Evolutionary conservation across 2,329 filamentous ascomycete genomes (phyloP), one percentile per base, ranked within the genome.

Genomic region (Fusarium domesticum): DNA sequence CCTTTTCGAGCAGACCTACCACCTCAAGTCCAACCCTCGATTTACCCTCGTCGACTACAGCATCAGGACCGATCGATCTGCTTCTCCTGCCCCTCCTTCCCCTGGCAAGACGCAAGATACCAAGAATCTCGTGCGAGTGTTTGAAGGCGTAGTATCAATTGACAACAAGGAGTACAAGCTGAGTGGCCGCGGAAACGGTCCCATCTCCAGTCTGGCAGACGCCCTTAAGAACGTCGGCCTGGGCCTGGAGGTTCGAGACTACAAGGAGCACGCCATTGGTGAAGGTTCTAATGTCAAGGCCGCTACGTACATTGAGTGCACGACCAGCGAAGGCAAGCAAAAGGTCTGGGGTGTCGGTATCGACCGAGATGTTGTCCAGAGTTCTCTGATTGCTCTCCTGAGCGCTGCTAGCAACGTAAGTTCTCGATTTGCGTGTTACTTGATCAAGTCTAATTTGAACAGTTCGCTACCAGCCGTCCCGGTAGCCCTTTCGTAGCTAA

Each of bases 241-340:
- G 52, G 85, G 95, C 61, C 75, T 97, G 18, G 92, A 97, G 63
- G 89, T 97, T 39, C 81, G 84, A 35, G 89, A 96, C 66, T 97
- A 97, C 75, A 96, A 95, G 74, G 93, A 97, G 69, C 92, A 97
- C 70, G 86, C 91, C 19, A 90, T 97, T 57, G 89, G 89, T 8
- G 43, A 60, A 39, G 89, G 88, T 49, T 80, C 83, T 45, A 81
- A 89, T 49, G 89, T 92, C 55, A 95, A 95, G 73, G 92, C 92
- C n/a, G 92, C 90, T 2, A 89, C 91, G 2, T 97, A 95, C 64
- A 95, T 97, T 53, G 88, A 96, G 68, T 96, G 90, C 69, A 90
- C 79, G 19, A 77, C 83, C 16, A 70, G 78, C 4, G 81, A 79
- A 36, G 84, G 76, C 51, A 78, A 78, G 42, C 76, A 88, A 18